Base-by-base conservation (phyloP, 2,329 filamentous ascomycete species). In the Ambrosiella xylebori region DNA sequence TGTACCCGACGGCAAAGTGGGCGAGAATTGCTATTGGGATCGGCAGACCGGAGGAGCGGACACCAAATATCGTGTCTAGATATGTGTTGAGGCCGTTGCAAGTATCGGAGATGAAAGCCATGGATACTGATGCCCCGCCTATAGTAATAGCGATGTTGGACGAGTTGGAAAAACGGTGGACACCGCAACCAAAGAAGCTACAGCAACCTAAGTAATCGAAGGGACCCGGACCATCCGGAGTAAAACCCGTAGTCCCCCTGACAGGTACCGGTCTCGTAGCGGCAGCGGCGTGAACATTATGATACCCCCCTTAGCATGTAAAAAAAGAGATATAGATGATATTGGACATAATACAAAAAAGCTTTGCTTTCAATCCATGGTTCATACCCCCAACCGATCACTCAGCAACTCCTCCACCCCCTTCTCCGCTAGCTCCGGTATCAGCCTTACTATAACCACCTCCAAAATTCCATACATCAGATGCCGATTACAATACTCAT, bases 401-500 rank as follows among this genome's bases (percentile, higher is more conserved):
- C 81, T 82, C 78, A 86, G 80, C 58, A 95, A 70, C 65, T 88
- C 86, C 58, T 76, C 74, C 37, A 88, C 78, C 41, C 82, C 81
- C 67, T 80, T 82, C 65, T 88, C 85, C 57, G 76, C 76, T 65
- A 97, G 68, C 71, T 98, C 93, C 3, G 93, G 93, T 66, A 95
- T 79, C 61, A 97, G 70, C 63, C 85, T 81, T 59, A 88, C 79
- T n/a, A 96, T 74, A 1, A 95, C 68, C 59, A 91, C 71, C 71
- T 98, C 93, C 39, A 97, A 71, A 53, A 93, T 75, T 50, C 81
- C 76, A 66, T 95, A 95, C 64, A 95, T 73, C 38, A 97, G 73
- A 71, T 96, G 89, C 72, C 90, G 94, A 71, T 98, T 98, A 71
- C 89, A 85, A 71, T 95, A 95, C 56, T 78, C 75, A 69, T 96